Percentiles rank a stretch among this genome's conserved stretches.
Evolutionary conservation across 331 rosid species (phyloP).

Genomic region (Arachis monticola): DNA sequence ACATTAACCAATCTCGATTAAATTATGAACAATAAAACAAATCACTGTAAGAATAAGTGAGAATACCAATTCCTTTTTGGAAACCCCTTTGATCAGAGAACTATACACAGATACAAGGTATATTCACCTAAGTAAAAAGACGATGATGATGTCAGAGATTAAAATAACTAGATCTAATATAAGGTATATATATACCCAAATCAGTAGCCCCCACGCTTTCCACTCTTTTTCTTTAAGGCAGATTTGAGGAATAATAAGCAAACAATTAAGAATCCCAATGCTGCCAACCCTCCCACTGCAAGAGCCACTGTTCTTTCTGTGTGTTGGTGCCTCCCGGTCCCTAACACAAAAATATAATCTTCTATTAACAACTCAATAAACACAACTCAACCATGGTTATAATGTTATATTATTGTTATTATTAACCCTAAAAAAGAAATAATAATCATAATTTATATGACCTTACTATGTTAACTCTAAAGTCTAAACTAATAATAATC

Average conservation of each 20-base stretch:
- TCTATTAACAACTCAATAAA: no score
- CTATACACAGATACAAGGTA: conserved; percentile 46
- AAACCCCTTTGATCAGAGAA: conserved; percentile 34
- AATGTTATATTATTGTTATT: no score
- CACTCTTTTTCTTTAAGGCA: conserved; percentile 55
- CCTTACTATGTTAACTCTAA: no score
- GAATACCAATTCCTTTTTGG: neutral
- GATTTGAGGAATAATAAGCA: conserved; percentile 67
- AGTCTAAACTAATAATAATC: no score
- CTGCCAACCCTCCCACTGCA: conserved; percentile 92
- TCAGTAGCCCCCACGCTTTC: conserved; percentile 52
- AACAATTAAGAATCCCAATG: conserved; percentile 68
- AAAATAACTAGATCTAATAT: conserved; percentile 9
- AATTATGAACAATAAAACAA: no score
- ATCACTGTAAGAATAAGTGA: neutral
- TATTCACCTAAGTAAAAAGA: conserved; percentile 18
- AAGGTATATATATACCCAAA: conserved; percentile 28
- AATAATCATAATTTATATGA: no score
- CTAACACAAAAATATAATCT: conserved; percentile 11
- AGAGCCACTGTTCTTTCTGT: conserved; percentile 78
- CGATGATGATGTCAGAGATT: conserved; percentile 21
- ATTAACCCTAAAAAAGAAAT: no score
- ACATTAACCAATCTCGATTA: no score
- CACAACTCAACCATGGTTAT: no score
- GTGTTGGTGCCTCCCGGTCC: conserved; percentile 41